Evolutionary conservation across 2,329 filamentous ascomycete genomes (phyloP).

Genomic region (Mycosphaerella sp.): DNA sequence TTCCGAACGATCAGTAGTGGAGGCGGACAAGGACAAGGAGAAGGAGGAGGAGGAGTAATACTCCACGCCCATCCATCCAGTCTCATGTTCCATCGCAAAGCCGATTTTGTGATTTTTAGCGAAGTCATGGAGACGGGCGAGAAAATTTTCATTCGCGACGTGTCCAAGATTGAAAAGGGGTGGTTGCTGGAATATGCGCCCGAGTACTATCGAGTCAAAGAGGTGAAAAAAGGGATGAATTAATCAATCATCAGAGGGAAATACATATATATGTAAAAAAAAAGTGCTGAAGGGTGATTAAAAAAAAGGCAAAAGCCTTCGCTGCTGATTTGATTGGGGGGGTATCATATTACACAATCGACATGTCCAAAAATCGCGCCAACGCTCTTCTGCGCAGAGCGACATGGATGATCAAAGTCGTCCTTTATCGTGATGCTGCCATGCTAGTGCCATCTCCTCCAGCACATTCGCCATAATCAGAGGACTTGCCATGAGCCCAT

Average conservation of each 20-base stretch:
- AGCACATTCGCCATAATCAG: slow-evolving; percentile 89
- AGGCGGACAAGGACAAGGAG: slow-evolving; percentile 26
- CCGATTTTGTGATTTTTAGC: slow-evolving; percentile 93
- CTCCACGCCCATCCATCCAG: slow-evolving; percentile 87
- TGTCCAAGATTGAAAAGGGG: slow-evolving; percentile 88
- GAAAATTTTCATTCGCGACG: slow-evolving; percentile 84
- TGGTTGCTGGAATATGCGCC: slow-evolving; percentile 88
- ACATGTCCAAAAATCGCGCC: no score
- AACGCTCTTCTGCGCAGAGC: no score
- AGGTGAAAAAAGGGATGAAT: not conserved
- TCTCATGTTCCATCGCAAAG: slow-evolving; percentile 92
- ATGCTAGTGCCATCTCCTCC: slow-evolving; percentile 71
- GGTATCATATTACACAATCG: no score
- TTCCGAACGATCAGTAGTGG: slow-evolving; percentile 80
- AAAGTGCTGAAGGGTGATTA: no score
- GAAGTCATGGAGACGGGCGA: slow-evolving; percentile 83
- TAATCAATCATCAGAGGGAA: no score
- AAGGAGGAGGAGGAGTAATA: slow-evolving; percentile 23
- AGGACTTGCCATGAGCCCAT: slow-evolving; percentile 93
- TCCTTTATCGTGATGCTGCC: slow-evolving; percentile 4
- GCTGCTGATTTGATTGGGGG: no score
- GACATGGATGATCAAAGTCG: slow-evolving; percentile 2
- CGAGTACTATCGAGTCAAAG: slow-evolving; percentile 64
- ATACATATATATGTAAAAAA: no score
- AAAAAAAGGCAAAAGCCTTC: no score